These are phyloP conservation scores for Suillus paluster DNA, from an alignment of 768 basidiomycete genomes.

Conservation along the genomic window DNA sequence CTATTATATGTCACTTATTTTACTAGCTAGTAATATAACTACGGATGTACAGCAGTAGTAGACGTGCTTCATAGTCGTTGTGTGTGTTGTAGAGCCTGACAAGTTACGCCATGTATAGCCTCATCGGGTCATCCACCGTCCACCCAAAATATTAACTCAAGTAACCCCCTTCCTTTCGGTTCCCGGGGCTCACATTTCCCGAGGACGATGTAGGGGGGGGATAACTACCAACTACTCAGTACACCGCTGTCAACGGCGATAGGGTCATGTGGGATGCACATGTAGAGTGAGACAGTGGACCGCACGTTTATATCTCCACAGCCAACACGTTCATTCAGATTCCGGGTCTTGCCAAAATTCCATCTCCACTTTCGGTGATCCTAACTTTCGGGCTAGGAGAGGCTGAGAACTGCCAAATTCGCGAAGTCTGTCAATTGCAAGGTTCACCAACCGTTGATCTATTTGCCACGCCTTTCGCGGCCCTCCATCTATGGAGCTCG, in stretches of 20 bases:
- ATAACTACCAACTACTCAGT: no score
- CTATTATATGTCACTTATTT: no score
- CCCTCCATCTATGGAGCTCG: constrained; percentile 15
- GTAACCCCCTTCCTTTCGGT: neutral
- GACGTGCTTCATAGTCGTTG: neutral
- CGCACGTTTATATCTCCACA: constrained; percentile 11
- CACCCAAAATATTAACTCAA: neutral
- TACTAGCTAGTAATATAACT: no score
- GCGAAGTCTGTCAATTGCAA: neutral
- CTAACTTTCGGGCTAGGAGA: constrained; percentile 14
- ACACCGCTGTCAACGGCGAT: constrained; percentile 12
- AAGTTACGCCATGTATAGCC: constrained; percentile 11
- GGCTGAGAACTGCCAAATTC: constrained; percentile 6
- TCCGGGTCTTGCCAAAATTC: constrained; percentile 15
- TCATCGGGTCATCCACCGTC: constrained; percentile 10
- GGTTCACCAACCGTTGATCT: constrained; percentile 6
- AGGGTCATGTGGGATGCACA: neutral
- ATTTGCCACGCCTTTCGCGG: constrained; percentile 14
- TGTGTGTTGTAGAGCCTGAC: neutral
- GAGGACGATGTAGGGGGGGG: neutral
- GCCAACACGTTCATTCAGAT: constrained; percentile 25
- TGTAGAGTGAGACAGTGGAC: constrained; percentile 1
- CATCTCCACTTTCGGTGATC: constrained; percentile 19
- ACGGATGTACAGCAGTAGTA: neutral
- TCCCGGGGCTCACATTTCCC: neutral